phyloP scores from a whole-genome alignment of 352 stramenopile species.

The Pythium rhizo-oryzae region DNA sequence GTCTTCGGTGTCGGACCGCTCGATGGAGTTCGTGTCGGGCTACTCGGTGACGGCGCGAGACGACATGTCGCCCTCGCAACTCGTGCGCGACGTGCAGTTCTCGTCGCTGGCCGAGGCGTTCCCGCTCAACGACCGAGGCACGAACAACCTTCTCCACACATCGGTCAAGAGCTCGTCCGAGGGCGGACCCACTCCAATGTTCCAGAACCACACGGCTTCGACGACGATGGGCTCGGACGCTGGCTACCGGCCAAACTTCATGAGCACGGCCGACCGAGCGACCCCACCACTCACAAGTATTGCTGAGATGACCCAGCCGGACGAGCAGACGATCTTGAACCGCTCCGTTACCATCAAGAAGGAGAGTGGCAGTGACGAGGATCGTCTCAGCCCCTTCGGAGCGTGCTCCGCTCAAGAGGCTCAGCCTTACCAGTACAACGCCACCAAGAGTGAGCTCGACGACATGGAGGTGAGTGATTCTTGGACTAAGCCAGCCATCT shows the following conservation, averaged over 20 bases:
- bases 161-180: constrained; percentile 4
- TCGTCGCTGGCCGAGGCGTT: constrained; percentile 64
- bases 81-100: constrained; percentile 46
- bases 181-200: neutral
- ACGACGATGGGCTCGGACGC: constrained; percentile 19
- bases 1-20: constrained; percentile 10
- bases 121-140: constrained; percentile 44
- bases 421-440: constrained; percentile 57
- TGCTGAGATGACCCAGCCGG: constrained; percentile 48
- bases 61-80: constrained; percentile 29
- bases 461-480: constrained; percentile 67
- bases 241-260: constrained; percentile 14
- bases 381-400: constrained; percentile 40
- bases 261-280: constrained; percentile 31
- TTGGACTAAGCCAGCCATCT: neutral
- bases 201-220: constrained; percentile 27
- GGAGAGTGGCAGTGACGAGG: constrained; percentile 40
- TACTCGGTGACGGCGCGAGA: constrained; percentile 31
- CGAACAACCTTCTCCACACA: constrained; percentile 30
- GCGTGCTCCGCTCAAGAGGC: constrained; percentile 35
- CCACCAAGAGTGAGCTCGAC: constrained; percentile 63
- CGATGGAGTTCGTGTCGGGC: constrained; percentile 35
- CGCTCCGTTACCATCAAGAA: constrained; percentile 44
- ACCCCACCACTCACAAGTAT: constrained; percentile 40
- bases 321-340: constrained; percentile 62